A percentile compares a stretch with the other conserved stretches of the same genome.
These are phyloP conservation scores for Crithidia acanthocephali DNA, from an alignment of 208 protist genomes.

Conservation along the genomic window DNA sequence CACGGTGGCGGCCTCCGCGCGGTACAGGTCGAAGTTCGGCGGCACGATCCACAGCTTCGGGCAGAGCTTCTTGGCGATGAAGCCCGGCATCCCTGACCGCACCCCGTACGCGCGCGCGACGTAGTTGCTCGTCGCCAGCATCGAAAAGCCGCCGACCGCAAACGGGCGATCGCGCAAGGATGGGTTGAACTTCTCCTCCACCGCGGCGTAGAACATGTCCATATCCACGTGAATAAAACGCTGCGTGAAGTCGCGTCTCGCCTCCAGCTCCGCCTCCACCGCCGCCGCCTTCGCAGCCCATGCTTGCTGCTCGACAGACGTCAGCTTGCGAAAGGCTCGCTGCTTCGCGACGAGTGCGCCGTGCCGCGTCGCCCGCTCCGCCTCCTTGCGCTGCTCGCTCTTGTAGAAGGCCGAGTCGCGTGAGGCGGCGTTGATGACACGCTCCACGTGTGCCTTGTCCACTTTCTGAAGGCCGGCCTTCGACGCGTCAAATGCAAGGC, in stretches of 20 bases:
- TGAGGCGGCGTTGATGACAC: conserved; percentile 49
- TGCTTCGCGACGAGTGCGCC: conserved; percentile 28
- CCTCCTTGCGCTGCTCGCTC: conserved; percentile 47
- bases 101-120: conserved; percentile 93
- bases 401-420: conserved; percentile 54
- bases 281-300: conserved; percentile 21
- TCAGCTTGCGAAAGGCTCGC: conserved; percentile 22
- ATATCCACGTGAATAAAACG: conserved; percentile 78
- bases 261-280: conserved; percentile 42
- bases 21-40: conserved; percentile 66
- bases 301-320: conserved; percentile 18
- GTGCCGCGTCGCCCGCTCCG: conserved; percentile 27
- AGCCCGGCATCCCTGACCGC: conserved; percentile 94
- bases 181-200: conserved; percentile 87
- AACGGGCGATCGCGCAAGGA: conserved; percentile 81
- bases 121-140: conserved; percentile 95
- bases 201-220: conserved; percentile 93
- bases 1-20: conserved; percentile 44
- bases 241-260: conserved; percentile 41
- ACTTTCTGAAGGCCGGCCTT: conserved; percentile 65
- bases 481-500: conserved; percentile 39
- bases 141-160: conserved; percentile 89
- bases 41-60: conserved; percentile 74
- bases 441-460: conserved; percentile 59
- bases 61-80: conserved; percentile 89